Evolutionary conservation across 352 stramenopile genomes (phyloP), one percentile per base, ranked within the genome.

Genomic region (Pythium oligandrum): DNA sequence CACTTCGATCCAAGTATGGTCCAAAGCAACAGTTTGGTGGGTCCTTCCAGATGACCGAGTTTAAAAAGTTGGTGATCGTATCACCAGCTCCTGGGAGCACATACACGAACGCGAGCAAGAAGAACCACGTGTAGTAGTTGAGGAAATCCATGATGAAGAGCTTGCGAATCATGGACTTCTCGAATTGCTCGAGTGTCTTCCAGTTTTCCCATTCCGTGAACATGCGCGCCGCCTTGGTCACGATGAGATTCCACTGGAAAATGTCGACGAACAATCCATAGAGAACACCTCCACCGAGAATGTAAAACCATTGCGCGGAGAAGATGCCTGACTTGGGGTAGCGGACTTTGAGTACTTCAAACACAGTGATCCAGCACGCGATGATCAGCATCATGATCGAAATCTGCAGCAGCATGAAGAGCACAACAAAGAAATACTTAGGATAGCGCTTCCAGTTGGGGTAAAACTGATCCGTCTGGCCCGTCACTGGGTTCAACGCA

Each of bases 41-140:
- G 43, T 93, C 82, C 4, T 88, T 79, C 76, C 79, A 93, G 10
- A 93, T 54, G 6, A 88, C 32, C 8, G 79, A 58, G 57, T 93
- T 93, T 37, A 93, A 64, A 31, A 86, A 78, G 44, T 87, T 90
- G 42, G 79, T 93, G 57, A 93, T 88, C 9, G 74, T 79, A 68
- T 93, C 78, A 26, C 82, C 82, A n/a, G 70, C 73, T 12, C 82
- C 82, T 1, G 82, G 82, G 55, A 93, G 74, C 49, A 93, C 82
- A 44, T 93, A 93, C 40, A 93, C 75, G 57, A 93, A 93, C n/a
- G 82, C 82, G 30, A 93, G 63, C 35, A 90, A 57, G 54, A 93
- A 90, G 61, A 93, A 93, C 82, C 82, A 93, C 59, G 80, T 93
- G 66, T 90, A 93, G 68, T 90, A 90, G 68, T 93, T 93, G 59